These are phyloP conservation scores for Geranomyces variabilis DNA, from an alignment of 192 early-diverging fungal genomes.

Conservation along the genomic window DNA sequence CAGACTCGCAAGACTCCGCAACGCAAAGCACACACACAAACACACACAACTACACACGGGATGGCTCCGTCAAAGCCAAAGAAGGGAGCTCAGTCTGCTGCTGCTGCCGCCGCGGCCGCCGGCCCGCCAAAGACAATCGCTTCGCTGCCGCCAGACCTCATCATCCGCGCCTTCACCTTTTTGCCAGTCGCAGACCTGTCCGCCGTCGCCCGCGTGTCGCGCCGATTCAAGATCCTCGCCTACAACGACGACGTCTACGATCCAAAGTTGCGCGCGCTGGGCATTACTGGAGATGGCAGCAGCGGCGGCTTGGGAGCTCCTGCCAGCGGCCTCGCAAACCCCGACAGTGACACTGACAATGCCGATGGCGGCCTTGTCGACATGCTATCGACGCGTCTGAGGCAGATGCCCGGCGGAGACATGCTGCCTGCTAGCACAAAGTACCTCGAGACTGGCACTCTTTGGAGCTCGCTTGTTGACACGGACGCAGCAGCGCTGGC, in stretches of 20 bases:
- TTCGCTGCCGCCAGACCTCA: constrained; percentile 56
- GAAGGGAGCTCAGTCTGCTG: no score
- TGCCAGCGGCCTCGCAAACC: no score
- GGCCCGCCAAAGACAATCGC: constrained; percentile 45
- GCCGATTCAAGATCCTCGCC: constrained; percentile 76
- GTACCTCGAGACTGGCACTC: constrained; percentile 54
- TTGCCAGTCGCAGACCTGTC: constrained; percentile 50
- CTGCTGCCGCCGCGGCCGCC: not conserved
- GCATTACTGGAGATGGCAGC: constrained; percentile 27
- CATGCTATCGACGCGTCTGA: constrained; percentile 40
- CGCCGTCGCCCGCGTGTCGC: constrained; percentile 59
- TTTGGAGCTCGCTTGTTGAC: constrained; percentile 43
- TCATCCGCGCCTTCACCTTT: constrained; percentile 46
- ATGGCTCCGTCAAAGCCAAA: no score
- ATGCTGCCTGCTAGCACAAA: constrained; percentile 42
- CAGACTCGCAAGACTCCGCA: no score
- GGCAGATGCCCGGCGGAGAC: constrained; percentile 56
- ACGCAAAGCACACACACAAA: no score
- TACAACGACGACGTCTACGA: constrained; percentile 81
- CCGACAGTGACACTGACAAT: not conserved
- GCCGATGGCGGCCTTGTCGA: constrained; percentile 23
- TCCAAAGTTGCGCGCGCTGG: constrained; percentile 61
- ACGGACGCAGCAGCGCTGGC: no score
- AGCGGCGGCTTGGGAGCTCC: not conserved
- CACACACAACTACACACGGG: no score